Evolutionary conservation across 148 eudicot species (phyloP).

Genomic region (Hydrangea macrophylla): DNA sequence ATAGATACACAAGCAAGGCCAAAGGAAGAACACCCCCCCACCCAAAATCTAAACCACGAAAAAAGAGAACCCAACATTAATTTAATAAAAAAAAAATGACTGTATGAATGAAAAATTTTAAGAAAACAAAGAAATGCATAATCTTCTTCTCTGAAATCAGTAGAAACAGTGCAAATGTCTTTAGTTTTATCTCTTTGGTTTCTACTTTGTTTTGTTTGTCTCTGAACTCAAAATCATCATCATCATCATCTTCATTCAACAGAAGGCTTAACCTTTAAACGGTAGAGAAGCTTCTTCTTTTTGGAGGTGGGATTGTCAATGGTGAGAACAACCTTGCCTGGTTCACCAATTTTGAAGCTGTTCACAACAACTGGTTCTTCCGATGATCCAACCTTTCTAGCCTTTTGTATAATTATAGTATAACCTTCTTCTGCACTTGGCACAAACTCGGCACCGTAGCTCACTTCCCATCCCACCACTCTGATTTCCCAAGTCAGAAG

Average conservation of each 20-base stretch:
- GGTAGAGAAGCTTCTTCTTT: constrained; percentile 35
- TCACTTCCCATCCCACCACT: constrained; percentile 39
- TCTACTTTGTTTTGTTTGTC: no score
- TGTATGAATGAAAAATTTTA: no score
- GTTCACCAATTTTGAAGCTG: constrained; percentile 27
- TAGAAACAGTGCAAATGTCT: no score
- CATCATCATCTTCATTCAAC: not conserved
- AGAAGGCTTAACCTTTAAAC: constrained; percentile 24
- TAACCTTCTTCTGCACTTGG: constrained; percentile 25
- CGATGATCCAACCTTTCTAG: constrained; percentile 6
- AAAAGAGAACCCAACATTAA: no score
- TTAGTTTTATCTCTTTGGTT: no score
- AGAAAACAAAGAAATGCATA: no score
- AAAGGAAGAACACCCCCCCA: no score
- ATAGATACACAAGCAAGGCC: no score
- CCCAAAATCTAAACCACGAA: no score
- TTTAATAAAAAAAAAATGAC: no score
- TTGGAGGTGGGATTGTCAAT: constrained; percentile 28
- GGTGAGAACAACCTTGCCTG: constrained; percentile 28
- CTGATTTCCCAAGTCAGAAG: constrained; percentile 28
- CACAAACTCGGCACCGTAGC: constrained; percentile 35
- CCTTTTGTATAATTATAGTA: constrained; percentile 32
- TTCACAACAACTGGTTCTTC: constrained; percentile 22
- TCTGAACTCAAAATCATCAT: no score
- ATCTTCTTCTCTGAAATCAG: no score